phyloP scores from a whole-genome alignment of 306 rosid genomes.

The Delonix regia region DNA sequence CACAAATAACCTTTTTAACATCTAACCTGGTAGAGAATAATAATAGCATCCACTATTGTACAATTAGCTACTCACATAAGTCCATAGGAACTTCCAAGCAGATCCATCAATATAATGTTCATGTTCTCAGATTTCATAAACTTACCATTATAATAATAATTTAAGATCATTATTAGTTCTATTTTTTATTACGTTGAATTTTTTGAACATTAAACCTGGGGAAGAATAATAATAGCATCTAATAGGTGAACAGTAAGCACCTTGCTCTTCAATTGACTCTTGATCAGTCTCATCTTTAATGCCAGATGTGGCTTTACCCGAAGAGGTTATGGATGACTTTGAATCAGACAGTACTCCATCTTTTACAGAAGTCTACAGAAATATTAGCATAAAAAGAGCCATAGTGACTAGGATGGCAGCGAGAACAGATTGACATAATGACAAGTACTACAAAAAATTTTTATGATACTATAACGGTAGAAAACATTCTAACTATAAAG shows the following conservation, averaged over 20 bases:
- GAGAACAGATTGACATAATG: not conserved
- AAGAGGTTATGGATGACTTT: slow-evolving; percentile 37
- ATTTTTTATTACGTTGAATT: too few species aligned
- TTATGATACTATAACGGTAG: not conserved
- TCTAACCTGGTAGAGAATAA: slow-evolving; percentile 41
- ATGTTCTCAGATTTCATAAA: too few species aligned
- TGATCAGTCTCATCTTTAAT: slow-evolving; percentile 62
- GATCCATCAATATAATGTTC: too few species aligned
- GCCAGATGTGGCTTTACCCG: slow-evolving; percentile 40
- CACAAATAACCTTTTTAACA: slow-evolving; percentile 14
- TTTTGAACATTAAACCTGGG: slow-evolving; percentile 11
- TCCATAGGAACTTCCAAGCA: too few species aligned
- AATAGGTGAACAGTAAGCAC: slow-evolving; percentile 45
- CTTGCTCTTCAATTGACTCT: slow-evolving; percentile 49
- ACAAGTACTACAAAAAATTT: slow-evolving; percentile 13
- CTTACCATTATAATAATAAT: too few species aligned
- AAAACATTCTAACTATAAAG: not conserved
- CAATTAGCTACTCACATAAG: too few species aligned
- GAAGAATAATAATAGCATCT: slow-evolving; percentile 50
- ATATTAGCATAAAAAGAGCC: not conserved
- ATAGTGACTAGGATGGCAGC: slow-evolving; percentile 5
- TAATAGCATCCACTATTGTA: slow-evolving; percentile 47
- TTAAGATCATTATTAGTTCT: too few species aligned
- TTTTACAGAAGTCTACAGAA: slow-evolving; percentile 55
- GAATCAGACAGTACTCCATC: slow-evolving; percentile 45